Evolutionary conservation across 108 stramenopile species (phyloP).

Genomic region (Discostella stelligeroides): DNA sequence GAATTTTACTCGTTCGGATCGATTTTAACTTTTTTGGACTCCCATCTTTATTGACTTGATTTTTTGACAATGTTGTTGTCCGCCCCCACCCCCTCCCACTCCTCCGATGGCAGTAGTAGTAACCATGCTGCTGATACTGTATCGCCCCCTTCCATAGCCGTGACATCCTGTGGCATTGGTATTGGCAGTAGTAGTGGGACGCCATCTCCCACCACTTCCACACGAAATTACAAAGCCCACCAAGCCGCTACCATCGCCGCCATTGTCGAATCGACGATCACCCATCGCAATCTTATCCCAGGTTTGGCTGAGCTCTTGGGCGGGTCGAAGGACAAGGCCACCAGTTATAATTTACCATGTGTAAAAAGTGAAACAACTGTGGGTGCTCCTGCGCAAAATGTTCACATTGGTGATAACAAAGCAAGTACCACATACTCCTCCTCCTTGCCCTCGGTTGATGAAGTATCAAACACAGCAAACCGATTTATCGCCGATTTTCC

Average conservation of each 20-base stretch:
- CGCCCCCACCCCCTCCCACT: background rate
- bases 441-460: conserved; percentile 59
- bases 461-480: conserved; percentile 55
- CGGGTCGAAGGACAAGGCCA: background rate
- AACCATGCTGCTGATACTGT: no score
- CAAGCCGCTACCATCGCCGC: conserved; percentile 15
- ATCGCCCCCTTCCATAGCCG: no score
- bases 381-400: background rate
- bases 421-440: background rate
- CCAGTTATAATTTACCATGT: background rate
- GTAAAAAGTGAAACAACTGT: no score
- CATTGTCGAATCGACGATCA: conserved; percentile 7
- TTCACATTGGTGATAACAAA: background rate
- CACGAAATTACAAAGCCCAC: background rate
- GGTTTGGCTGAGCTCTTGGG: conserved; percentile 22
- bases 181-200: background rate
- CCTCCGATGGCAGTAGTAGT: background rate
- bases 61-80: background rate
- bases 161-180: background rate
- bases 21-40: no score
- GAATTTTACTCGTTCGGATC: no score
- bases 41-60: no score
- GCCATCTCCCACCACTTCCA: background rate
- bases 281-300: conserved; percentile 16
- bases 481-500: conserved; percentile 67